A percentile compares a stretch with the other conserved stretches of the same genome.
Evolutionary conservation across 176 grass and related monocot species (phyloP).

Genomic region (Aegilops sharonensis): DNA sequence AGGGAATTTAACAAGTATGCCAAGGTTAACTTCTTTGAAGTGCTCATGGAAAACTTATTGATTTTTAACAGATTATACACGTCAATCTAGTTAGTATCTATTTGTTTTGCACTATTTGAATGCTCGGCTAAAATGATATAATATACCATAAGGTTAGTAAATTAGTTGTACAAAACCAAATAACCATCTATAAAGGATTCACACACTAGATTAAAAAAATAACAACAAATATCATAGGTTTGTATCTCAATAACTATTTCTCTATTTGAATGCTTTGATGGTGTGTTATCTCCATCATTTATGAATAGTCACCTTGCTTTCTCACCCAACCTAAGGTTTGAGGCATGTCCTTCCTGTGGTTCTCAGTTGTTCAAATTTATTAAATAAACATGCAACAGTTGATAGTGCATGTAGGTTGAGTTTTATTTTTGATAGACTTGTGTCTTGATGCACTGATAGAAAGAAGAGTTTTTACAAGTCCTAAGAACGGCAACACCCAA

Average conservation of each 20-base stretch:
- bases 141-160: background rate
- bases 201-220: background rate
- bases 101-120: background rate
- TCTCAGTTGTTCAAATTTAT: background rate
- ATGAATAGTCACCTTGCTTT: background rate
- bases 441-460: too few relatives aligned
- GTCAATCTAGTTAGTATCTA: background rate
- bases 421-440: too few relatives aligned
- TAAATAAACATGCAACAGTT: background rate
- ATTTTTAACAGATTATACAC: background rate
- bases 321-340: too few relatives aligned
- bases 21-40: conserved; percentile 62
- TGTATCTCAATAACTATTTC: background rate
- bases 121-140: background rate
- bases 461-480: background rate
- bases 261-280: background rate
- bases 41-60: background rate
- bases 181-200: background rate
- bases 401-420: too few relatives aligned
- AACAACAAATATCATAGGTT: background rate
- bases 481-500: background rate
- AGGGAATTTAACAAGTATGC: conserved; percentile 89
- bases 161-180: conserved; percentile 15
- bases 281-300: conserved; percentile 2
- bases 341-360: background rate